phyloP scores from a whole-genome alignment of 768 basidiomycete species.

The Lentinus brumalis region DNA sequence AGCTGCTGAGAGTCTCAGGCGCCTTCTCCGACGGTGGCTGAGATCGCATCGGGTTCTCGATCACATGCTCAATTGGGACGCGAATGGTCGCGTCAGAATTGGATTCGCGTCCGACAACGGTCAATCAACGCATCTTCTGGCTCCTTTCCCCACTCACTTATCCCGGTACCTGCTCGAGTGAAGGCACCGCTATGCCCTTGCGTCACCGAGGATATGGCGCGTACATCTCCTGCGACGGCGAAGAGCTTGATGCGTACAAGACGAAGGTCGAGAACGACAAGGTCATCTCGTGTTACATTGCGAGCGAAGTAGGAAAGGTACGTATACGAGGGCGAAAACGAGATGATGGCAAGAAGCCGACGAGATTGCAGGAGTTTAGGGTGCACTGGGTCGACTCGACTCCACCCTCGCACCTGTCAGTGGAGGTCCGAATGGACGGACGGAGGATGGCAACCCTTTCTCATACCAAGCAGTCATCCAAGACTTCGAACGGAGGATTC shows the following conservation, averaged over 20 bases:
- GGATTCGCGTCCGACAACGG: neutral
- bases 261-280: constrained; percentile 18
- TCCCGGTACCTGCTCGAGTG: neutral
- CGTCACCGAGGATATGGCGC: constrained; percentile 12
- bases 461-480: constrained; percentile 10
- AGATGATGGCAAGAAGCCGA: neutral
- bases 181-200: constrained; percentile 9
- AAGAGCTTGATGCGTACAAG: constrained; percentile 8
- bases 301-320: constrained; percentile 19
- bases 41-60: constrained; percentile 10
- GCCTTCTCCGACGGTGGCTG: neutral
- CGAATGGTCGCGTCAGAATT: neutral
- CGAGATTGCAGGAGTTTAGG: constrained; percentile 2
- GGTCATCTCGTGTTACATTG: constrained; percentile 20
- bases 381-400: constrained; percentile 22
- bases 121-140: neutral
- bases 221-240: constrained; percentile 21
- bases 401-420: constrained; percentile 12
- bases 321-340: neutral
- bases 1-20: neutral
- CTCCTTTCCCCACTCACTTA: neutral
- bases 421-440: constrained; percentile 21
- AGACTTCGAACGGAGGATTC: neutral
- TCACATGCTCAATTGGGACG: constrained; percentile 9
- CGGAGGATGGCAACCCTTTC: constrained; percentile 13